A percentile compares a stretch with the other conserved stretches of the same genome.
Conservation (phyloP, 2,329 filamentous ascomycete genomes). For the Fusarium dimerum region DNA sequence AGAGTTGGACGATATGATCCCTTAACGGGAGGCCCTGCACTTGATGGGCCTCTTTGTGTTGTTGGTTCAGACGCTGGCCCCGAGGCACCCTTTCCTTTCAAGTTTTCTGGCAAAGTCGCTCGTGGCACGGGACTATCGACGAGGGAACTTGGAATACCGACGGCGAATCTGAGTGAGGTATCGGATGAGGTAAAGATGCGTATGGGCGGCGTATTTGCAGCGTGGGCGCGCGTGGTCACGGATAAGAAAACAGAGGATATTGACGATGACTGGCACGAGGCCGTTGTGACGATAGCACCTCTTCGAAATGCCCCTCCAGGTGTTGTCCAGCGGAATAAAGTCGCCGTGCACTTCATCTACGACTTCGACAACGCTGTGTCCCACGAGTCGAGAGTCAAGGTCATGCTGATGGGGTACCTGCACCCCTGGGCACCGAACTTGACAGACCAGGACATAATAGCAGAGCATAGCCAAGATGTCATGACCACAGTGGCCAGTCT, state of each 20-base stretch:
- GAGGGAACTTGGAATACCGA: slow-evolving; percentile 49
- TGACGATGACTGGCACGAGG: slow-evolving; percentile 56
- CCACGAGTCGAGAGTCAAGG: slow-evolving; percentile 46
- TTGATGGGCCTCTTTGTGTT: slow-evolving; percentile 38
- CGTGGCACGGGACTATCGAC: slow-evolving; percentile 44
- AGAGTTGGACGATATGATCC: slow-evolving; percentile 39
- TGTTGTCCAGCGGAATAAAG: slow-evolving; percentile 51
- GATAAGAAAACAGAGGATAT: slow-evolving; percentile 33
- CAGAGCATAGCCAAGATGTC: slow-evolving; percentile 42
- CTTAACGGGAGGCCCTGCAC: slow-evolving; percentile 32
- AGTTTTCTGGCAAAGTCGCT: slow-evolving; percentile 50
- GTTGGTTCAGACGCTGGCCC: slow-evolving; percentile 55
- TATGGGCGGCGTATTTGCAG: slow-evolving; percentile 64
- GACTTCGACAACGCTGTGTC: slow-evolving; percentile 48
- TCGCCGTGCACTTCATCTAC: slow-evolving; percentile 55
- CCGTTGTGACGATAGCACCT: slow-evolving; percentile 58
- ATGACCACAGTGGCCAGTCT: slow-evolving; percentile 48
- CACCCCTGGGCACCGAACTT: slow-evolving; percentile 34
- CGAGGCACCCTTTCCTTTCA: slow-evolving; percentile 53
- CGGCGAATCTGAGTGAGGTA: slow-evolving; percentile 54
- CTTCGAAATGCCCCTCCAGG: slow-evolving; percentile 46
- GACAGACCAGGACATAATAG: slow-evolving; percentile 26
- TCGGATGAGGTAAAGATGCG: slow-evolving; percentile 54
- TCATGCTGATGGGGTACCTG: slow-evolving; percentile 63
- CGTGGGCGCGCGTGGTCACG: slow-evolving; percentile 56